A percentile compares a stretch with the other conserved stretches of the same genome.
phyloP scores from a whole-genome alignment of 2,329 filamentous ascomycete genomes.

The Arthrobotrys iridis region DNA sequence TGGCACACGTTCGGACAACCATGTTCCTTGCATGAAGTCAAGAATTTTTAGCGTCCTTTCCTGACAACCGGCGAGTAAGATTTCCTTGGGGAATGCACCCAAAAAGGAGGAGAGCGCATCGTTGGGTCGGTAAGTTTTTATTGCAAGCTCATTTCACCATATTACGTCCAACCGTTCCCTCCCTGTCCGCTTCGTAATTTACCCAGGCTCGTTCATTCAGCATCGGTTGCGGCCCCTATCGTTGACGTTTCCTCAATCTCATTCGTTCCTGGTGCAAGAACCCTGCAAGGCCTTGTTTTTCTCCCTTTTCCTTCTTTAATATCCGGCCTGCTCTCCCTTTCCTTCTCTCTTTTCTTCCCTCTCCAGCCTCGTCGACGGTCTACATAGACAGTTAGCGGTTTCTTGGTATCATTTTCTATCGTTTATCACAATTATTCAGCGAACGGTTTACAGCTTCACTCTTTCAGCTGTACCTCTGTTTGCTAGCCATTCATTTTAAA shows the following conservation, averaged over 20 bases:
- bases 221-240: slow-evolving; percentile 54
- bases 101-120: slow-evolving; percentile 42
- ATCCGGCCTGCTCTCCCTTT: slow-evolving; percentile 59
- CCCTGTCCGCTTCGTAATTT: slow-evolving; percentile 53
- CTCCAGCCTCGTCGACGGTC: slow-evolving; percentile 54
- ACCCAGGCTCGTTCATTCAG: slow-evolving; percentile 53
- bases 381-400: slow-evolving; percentile 56
- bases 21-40: slow-evolving; percentile 54
- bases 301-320: slow-evolving; percentile 56
- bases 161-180: slow-evolving; percentile 43
- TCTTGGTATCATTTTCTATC: slow-evolving; percentile 56
- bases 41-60: slow-evolving; percentile 50
- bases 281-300: slow-evolving; percentile 54
- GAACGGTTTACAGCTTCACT: slow-evolving; percentile 57
- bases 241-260: slow-evolving; percentile 47
- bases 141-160: slow-evolving; percentile 51
- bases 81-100: slow-evolving; percentile 48
- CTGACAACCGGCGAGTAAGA: slow-evolving; percentile 43
- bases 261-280: slow-evolving; percentile 55
- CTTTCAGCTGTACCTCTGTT: slow-evolving; percentile 60
- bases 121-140: slow-evolving; percentile 46
- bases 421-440: slow-evolving; percentile 57
- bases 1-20: slow-evolving; percentile 42
- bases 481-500: slow-evolving; percentile 59
- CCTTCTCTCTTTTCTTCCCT: slow-evolving; percentile 36